Percentiles rank a stretch among this genome's conserved stretches.
phyloP scores from a whole-genome alignment of 495 filamentous ascomycete species.

The Hypoxylon cercidicola region DNA sequence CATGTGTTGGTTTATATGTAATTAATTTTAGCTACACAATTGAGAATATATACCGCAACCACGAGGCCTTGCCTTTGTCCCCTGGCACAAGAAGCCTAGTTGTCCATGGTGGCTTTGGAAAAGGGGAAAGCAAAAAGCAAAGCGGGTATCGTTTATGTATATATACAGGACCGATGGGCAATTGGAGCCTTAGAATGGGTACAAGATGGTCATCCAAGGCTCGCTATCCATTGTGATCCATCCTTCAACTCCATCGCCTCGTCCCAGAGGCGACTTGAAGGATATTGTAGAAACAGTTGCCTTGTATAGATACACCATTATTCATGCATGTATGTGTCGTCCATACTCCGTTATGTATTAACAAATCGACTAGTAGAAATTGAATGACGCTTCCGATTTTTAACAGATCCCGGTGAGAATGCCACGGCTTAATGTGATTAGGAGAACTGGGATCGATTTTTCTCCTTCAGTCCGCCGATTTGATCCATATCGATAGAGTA shows the following conservation, averaged over 20 bases:
- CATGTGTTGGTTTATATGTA: slow-evolving; percentile 14
- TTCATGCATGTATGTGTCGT: slow-evolving; percentile 45
- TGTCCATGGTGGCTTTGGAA: slow-evolving; percentile 17
- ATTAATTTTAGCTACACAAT: slow-evolving; percentile 47
- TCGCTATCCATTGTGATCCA: slow-evolving; percentile 36
- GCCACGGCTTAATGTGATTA: slow-evolving; percentile 31
- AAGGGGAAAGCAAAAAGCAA: slow-evolving; percentile 34
- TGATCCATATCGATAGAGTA: slow-evolving; percentile 92
- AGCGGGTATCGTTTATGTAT: slow-evolving; percentile 40
- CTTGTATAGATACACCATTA: slow-evolving; percentile 44
- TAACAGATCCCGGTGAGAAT: slow-evolving; percentile 3
- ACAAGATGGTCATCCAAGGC: slow-evolving; percentile 23
- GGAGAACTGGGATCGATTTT: slow-evolving; percentile 61
- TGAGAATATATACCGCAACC: slow-evolving; percentile 45
- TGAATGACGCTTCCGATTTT: slow-evolving; percentile 23
- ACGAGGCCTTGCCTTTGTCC: slow-evolving; percentile 28
- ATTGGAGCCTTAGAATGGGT: slow-evolving; percentile 26
- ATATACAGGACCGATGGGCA: slow-evolving; percentile 46
- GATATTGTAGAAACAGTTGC: slow-evolving; percentile 38
- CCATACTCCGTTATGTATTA: slow-evolving; percentile 33
- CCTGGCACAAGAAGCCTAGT: slow-evolving; percentile 20
- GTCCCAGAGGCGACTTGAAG: slow-evolving; percentile 26
- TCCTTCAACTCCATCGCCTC: slow-evolving; percentile 41
- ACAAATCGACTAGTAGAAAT: slow-evolving; percentile 21
- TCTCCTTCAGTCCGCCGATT: slow-evolving; percentile 95